Evolutionary conservation across 2,329 filamentous ascomycete species (phyloP), one percentile per base, ranked within the genome.

Genomic region (Phaeosphaeria sp.): DNA sequence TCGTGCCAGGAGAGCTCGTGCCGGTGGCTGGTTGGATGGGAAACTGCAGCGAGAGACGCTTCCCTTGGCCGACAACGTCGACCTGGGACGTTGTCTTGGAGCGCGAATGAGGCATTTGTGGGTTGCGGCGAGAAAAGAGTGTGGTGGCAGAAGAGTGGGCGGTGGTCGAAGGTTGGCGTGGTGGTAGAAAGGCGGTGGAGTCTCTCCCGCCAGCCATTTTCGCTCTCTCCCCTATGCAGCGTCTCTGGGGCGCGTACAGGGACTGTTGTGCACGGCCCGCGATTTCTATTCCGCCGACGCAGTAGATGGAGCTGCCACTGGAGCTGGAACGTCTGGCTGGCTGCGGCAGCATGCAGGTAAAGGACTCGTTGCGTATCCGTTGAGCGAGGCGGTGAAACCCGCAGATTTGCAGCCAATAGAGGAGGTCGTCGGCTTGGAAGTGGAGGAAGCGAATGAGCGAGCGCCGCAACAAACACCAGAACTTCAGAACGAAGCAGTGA

Each of bases 31-130:
- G 75, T 59, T 81, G 79, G 46, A 83, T 79, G 27, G 82, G 82
- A 57, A 83, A 82, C 43, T 80, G 80, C 51, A 83, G 68, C 20
- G 80, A 83, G 55, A 82, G 75, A 54, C 82, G 79, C 59, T 83
- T 83, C 64, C 71, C 68, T 56, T 76, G 72, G 47, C 68, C 65
- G 54, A 72, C 63, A 43, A 74, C 59, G 66, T 77, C 74, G 56
- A 71, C 65, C 55, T 73, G 71, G 51, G 75, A 75, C 65, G 69
- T 67, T 25, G 72, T 71, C 59, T 66, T 69, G 49, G 75, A 74
- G 57, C 75, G 75, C 64, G 66, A 48, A 65, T 75, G 72, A 57
- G 65, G 59, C 60, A 71, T 68, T 44, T 60, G 42, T 48, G 57
- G 43, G 60, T 53, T 47, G 60, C 60, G 58, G 30, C 63, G 60